Evolutionary conservation across 2,329 filamentous ascomycete species (phyloP).

Genomic region (Alternaria sp.): DNA sequence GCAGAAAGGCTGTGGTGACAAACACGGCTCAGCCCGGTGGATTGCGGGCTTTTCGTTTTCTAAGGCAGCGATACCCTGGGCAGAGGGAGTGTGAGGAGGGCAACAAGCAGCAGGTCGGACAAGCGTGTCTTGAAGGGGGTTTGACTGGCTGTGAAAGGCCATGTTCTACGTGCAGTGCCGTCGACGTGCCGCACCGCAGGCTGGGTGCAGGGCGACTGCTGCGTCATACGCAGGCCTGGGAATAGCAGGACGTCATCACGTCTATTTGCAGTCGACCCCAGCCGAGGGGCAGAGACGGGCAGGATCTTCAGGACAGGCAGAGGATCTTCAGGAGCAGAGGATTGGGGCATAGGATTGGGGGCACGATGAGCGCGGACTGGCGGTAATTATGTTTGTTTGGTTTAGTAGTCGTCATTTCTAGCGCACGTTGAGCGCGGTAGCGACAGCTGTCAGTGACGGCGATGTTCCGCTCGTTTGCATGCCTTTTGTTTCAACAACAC

Average conservation of each 20-base stretch:
- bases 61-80: slow-evolving; percentile 16
- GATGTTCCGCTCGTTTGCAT: slow-evolving; percentile 16
- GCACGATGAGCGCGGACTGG: background rate
- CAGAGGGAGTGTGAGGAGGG: background rate
- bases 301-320: background rate
- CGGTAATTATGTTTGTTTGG: slow-evolving; percentile 10
- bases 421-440: background rate
- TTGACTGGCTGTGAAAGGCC: slow-evolving; percentile 15
- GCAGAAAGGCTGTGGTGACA: slow-evolving; percentile 13
- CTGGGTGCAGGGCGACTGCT: background rate
- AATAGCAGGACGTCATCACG: slow-evolving; percentile 7
- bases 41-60: slow-evolving; percentile 21
- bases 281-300: background rate
- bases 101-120: slow-evolving; percentile 10
- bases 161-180: slow-evolving; percentile 4
- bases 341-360: background rate
- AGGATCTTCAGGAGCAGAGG: slow-evolving; percentile 1
- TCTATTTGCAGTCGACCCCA: slow-evolving; percentile 1
- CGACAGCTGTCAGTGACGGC: slow-evolving; percentile 10
- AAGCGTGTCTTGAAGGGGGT: slow-evolving; percentile 6
- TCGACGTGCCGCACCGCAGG: slow-evolving; percentile 9
- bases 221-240: slow-evolving; percentile 9
- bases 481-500: slow-evolving; percentile 22
- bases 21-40: slow-evolving; percentile 24
- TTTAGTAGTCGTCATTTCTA: background rate